These are phyloP conservation scores for Salix caprea DNA, from an alignment of 345 rosid species.

Conservation along the genomic window DNA sequence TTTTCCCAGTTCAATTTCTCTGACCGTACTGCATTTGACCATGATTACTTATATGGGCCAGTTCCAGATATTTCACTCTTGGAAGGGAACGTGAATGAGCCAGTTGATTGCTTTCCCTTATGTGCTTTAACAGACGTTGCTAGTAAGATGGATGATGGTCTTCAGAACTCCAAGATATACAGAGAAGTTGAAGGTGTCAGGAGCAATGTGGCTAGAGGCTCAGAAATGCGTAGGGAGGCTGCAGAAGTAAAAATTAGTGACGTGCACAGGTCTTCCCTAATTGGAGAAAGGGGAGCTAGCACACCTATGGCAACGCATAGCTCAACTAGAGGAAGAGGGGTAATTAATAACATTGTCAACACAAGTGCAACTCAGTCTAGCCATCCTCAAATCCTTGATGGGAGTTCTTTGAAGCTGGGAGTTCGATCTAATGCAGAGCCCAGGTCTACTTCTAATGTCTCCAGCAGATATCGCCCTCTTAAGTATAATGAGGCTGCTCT, in stretches of 20 bases:
- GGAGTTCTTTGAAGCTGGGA: slow-evolving; percentile 22
- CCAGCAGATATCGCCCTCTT: slow-evolving; percentile 2
- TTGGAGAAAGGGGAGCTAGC: background rate
- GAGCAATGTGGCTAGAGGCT: background rate
- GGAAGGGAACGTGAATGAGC: background rate
- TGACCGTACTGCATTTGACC: background rate
- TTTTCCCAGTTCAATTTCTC: background rate
- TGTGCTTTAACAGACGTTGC: background rate
- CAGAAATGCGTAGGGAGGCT: slow-evolving; percentile 1
- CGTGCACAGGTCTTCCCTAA: background rate
- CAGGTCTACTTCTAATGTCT: background rate
- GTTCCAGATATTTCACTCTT: background rate
- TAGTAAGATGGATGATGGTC: background rate
- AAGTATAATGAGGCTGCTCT: background rate
- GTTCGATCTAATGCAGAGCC: slow-evolving; percentile 14
- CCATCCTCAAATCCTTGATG: slow-evolving; percentile 22
- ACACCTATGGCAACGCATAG: background rate
- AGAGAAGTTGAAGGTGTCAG: background rate
- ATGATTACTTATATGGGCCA: background rate
- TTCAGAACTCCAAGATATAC: background rate
- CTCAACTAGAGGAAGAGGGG: slow-evolving; percentile 6
- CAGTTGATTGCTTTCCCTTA: background rate
- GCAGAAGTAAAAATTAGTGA: background rate
- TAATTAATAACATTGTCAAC: background rate
- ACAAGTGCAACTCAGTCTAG: slow-evolving; percentile 3